Base-by-base conservation (phyloP, 441 rosid species). In the Populus hybrid region DNA sequence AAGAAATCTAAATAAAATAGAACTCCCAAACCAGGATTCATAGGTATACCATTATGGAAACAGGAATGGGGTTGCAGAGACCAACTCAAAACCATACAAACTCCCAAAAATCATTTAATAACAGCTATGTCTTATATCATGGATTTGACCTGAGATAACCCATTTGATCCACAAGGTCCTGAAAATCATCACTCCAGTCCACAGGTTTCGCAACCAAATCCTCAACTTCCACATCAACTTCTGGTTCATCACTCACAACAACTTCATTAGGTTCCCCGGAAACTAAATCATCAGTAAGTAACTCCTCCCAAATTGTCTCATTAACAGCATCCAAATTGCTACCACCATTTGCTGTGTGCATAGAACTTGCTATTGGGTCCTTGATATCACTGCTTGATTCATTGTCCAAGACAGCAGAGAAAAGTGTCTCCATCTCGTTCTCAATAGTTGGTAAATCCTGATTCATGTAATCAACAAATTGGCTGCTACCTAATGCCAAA, bases 121-220 rank as follows among this genome's bases (percentile, higher is more conserved):
- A 26, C 77, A 74, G 70, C 70, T 24, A 78, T 66, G 53, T 35
- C 67, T 69, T 79, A 68, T 34, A 6, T 86, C 82, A 90, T 30
- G 89, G 85, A 26, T 84, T 85, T 38, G 90, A 86, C 81, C 86
- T 73, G 42, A 91, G 87, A 80, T 79, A 89, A n/a, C 85, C 89
- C 90, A 88, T 83, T 82, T 87, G 94, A 88, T 91, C 93, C 21
- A 86, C 89, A 2, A 94, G 86, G 30, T 87, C 91, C 23, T 79
- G 88, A 26, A 90, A 72, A 38, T 88, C 89, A 63, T 81, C 87
- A 16, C n/a, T 84, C 87, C 86, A 88, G 40, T 88, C 89, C 2
- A 77, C 76, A 14, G 88, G 87, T 34, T 82, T 38, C 0, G 82
- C 79, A 36, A 76, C 84, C 74, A 88, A 79, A 81, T 89, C 89